Evolutionary conservation across 768 basidiomycete species (phyloP), one percentile per base, ranked within the genome.

Genomic region (Boletus pseudo-olivaceus): DNA sequence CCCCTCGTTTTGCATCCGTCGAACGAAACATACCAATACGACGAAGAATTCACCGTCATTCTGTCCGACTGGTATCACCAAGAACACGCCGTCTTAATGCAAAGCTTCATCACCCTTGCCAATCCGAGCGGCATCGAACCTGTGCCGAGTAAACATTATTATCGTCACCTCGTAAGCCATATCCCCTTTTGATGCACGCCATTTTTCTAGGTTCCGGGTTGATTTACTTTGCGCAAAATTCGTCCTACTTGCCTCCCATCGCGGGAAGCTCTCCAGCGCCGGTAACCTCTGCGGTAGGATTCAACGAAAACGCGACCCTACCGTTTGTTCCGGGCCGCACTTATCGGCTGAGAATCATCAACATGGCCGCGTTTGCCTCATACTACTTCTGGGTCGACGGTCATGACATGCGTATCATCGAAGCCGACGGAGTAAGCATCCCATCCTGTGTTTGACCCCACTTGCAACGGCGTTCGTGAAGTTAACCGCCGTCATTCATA

Each of bases 41-140:
- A 98, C 69, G 90, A 87, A 27, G 96, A 98, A 61, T 94, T 83
- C 73, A 95, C 90, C 19, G 75, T 98, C 59, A 66, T 93, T 54
- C 75, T 98, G 1, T 81, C 84, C 6, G 95, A 98, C 68, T 98
- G 96, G 95, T 98, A 98, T 66, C 93, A 97, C 66, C 67, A 84
- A 7, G 77, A 91, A 67, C 89, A 93, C 55, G 44, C 71, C 1
- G 75, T 70, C 9, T 79, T 96, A 33, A 47, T 90, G 48, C 68
- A 83, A 26, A 68, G 80, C 33, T 95, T 92, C 70, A 72, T 93
- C 66, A 86, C 70, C 65, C 77, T 83, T 39, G 73, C 78, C 8
- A 89, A 96, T 68, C 94, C 94, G 0, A 81, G 80, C 23, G 94
- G 93, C 19, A 84, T 85, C 0, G 94, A 98, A 65, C 94, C 94